These are phyloP conservation scores for Madurella mycetomatis DNA, from an alignment of 2,329 filamentous ascomycete genomes.

Conservation along the genomic window DNA sequence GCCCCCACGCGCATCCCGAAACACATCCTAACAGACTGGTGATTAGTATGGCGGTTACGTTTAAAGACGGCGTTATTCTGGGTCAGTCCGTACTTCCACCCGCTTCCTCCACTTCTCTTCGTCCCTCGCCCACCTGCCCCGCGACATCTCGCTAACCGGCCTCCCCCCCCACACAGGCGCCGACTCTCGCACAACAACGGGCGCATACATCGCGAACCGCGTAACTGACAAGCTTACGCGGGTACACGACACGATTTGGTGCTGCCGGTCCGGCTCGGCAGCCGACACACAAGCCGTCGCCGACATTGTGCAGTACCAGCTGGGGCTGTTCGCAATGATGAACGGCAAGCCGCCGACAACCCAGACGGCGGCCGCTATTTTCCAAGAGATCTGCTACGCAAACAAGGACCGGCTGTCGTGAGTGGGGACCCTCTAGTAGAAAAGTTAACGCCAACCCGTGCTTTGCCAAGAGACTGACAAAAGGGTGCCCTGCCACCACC, in stretches of 20 bases:
- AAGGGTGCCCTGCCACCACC: background rate
- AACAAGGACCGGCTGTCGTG: constrained; percentile 94
- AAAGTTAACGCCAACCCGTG: no score
- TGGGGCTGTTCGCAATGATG: constrained; percentile 84
- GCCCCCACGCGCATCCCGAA: constrained; percentile 17
- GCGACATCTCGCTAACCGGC: background rate
- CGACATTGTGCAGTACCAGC: constrained; percentile 95
- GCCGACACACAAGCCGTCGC: constrained; percentile 97
- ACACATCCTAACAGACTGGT: constrained; percentile 21
- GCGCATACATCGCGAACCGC: constrained; percentile 97
- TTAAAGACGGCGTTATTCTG: constrained; percentile 96
- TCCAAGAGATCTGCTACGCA: constrained; percentile 96
- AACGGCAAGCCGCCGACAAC: constrained; percentile 90
- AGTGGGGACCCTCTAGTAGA: constrained; percentile 28
- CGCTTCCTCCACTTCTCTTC: background rate
- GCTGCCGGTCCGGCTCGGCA: constrained; percentile 94
- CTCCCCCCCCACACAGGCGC: constrained; percentile 53
- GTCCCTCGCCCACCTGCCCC: background rate
- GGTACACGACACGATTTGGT: constrained; percentile 99
- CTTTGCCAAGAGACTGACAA: background rate
- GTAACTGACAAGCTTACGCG: constrained; percentile 99
- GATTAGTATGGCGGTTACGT: constrained; percentile 92
- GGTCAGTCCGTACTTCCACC: constrained; percentile 42
- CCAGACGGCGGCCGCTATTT: constrained; percentile 89
- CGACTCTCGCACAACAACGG: constrained; percentile 95